Percentiles rank a stretch among this genome's conserved stretches.
Conservation (phyloP, 2,329 filamentous ascomycete species). For the Coleophoma crateriformis region DNA sequence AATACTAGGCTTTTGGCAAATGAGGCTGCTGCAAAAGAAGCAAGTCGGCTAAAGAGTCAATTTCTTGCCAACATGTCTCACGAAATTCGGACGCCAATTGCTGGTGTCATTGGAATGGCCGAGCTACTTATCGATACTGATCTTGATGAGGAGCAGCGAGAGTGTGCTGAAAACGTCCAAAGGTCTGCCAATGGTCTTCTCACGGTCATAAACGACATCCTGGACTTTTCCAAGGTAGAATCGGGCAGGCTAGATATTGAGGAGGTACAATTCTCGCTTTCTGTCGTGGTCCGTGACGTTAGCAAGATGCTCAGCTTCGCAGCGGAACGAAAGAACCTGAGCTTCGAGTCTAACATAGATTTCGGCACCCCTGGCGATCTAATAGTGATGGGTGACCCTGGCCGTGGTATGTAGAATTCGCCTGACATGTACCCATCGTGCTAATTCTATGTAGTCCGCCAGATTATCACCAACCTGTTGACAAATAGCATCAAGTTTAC, state of each 20-base stretch:
- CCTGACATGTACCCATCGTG: too few relatives aligned
- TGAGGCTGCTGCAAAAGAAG: conserved; percentile 73
- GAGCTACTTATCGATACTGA: conserved; percentile 66
- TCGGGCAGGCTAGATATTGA: conserved; percentile 73
- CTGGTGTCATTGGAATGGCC: conserved; percentile 75
- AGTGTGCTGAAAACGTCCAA: conserved; percentile 74
- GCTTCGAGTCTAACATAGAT: conserved; percentile 59
- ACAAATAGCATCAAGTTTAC: conserved; percentile 77
- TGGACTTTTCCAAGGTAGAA: conserved; percentile 85
- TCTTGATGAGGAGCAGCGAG: conserved; percentile 64
- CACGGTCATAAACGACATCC: conserved; percentile 85
- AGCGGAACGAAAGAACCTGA: conserved; percentile 72
- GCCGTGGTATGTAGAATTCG: conserved; percentile 36
- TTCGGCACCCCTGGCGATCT: conserved; percentile 57
- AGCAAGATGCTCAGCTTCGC: conserved; percentile 85
- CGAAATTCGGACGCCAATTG: conserved; percentile 73
- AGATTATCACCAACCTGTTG: conserved; percentile 76
- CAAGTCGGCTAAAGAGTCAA: conserved; percentile 73
- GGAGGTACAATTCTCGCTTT: conserved; percentile 73
- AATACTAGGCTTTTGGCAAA: conserved; percentile 68
- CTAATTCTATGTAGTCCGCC: conserved; percentile 45
- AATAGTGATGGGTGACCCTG: conserved; percentile 81
- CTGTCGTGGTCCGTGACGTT: conserved; percentile 70
- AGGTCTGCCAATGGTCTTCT: conserved; percentile 75
- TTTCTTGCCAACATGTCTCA: conserved; percentile 81